Evolutionary conservation across 441 rosid genomes (phyloP).

Genomic region (Kokia cookei): DNA sequence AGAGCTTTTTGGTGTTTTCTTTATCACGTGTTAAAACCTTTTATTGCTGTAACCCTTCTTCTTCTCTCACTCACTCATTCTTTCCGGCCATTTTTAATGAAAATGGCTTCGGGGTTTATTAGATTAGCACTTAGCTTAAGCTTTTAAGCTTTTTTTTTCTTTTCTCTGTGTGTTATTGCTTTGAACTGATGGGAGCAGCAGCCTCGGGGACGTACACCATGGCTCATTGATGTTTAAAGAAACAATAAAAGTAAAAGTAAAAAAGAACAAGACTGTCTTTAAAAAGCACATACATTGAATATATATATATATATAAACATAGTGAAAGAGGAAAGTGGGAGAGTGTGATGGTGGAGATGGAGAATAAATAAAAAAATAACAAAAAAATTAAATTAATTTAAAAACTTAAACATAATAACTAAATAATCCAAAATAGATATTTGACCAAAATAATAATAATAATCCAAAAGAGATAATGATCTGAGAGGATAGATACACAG

Average conservation of each 20-base stretch:
- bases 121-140: background rate
- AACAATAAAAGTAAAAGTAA: background rate
- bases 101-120: background rate
- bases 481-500: conserved; percentile 32
- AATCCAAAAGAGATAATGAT: background rate
- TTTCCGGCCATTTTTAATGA: background rate
- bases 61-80: background rate
- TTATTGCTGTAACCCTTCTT: background rate
- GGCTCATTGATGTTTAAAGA: background rate
- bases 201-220: conserved; percentile 36
- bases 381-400: no score
- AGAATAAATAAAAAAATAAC: no score
- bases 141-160: conserved; percentile 8
- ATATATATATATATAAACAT: background rate
- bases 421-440: no score
- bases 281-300: background rate
- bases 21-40: conserved; percentile 86
- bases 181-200: conserved; percentile 35
- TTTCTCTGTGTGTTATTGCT: conserved; percentile 23
- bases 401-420: no score
- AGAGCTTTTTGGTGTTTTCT: conserved; percentile 68
- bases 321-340: background rate
- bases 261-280: background rate
- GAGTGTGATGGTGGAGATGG: background rate
- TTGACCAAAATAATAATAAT: background rate